A percentile compares a stretch with the other conserved stretches of the same genome.
These are phyloP conservation scores for Aspergillus niger DNA, from an alignment of 2,329 filamentous ascomycete species.

Conservation along the genomic window DNA sequence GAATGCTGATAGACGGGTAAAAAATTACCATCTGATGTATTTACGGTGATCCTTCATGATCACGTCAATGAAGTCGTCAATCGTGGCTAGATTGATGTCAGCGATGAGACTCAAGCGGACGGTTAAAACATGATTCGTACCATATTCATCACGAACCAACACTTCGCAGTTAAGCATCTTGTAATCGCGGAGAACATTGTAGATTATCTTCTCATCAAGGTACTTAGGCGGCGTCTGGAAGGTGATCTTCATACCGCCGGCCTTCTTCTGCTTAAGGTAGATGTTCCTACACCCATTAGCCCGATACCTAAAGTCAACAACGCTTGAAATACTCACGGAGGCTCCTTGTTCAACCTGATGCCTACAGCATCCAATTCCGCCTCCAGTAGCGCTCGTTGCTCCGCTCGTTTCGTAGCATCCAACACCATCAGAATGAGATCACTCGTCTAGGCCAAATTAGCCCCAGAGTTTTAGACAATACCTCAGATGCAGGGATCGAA, in stretches of 20 bases:
- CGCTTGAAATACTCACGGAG: conserved; percentile 63
- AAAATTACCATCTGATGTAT: conserved; percentile 73
- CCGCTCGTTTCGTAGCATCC: conserved; percentile 93
- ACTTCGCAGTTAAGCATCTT: conserved; percentile 98
- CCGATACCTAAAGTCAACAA: neutral
- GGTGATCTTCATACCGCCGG: conserved; percentile 97
- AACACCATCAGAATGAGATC: conserved; percentile 96
- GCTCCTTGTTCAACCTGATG: conserved; percentile 86
- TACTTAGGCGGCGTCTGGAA: conserved; percentile 87
- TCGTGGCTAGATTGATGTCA: conserved; percentile 62
- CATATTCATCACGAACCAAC: conserved; percentile 87
- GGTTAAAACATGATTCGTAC: conserved; percentile 41
- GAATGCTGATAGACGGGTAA: neutral
- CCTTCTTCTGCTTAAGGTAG: conserved; percentile 93
- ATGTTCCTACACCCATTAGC: conserved; percentile 69
- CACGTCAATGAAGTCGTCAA: conserved; percentile 98
- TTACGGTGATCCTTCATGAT: conserved; percentile 99
- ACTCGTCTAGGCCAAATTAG: conserved; percentile 63
- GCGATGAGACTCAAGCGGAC: neutral
- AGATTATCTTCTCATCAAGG: conserved; percentile 96
- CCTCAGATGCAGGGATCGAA: neutral
- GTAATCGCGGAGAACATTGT: conserved; percentile 96
- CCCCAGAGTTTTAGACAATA: no score
- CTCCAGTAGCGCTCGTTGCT: conserved; percentile 87
- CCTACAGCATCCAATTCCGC: conserved; percentile 93